Base-by-base conservation (phyloP, 768 basidiomycete species). In the Mycena galopus region DNA sequence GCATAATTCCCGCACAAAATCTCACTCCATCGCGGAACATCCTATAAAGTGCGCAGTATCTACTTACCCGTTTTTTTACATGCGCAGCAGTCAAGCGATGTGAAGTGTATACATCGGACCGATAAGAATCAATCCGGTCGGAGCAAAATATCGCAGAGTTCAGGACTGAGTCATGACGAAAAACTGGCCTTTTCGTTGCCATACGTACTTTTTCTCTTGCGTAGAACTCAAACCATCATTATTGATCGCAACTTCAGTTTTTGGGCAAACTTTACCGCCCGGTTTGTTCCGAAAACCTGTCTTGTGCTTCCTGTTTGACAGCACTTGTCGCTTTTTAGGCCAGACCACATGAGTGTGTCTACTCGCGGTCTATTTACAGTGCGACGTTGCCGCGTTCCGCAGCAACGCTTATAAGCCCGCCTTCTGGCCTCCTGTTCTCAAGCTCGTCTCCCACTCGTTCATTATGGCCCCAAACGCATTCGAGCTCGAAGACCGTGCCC, bases 391-490 rank as follows among this genome's bases (percentile, higher is more conserved):
- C 66, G 70, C 70, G 70, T 58, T 66, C 30, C 59, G 69, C 56
- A 57, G 65, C 11, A 51, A 44, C 27, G 42, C 39, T 29, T 71
- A 71, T 71, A 72, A 72, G 33, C 30, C 44, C 65, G 21, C 60
- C 42, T 25, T 44, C 35, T n/a, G 29, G 27, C 19, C 53, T 32
- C 37, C 32, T 9, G 12, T 29, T 6, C 23, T 35, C n/a, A n/a
- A n/a, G n/a, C 58, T 23, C 51, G 30, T 9, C 6, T 21, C 32
- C 21, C n/a, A 32, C n/a, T n/a, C 33, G 44, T 25, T 62, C 66
- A 14, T 21, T 47, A 73, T 68, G 66, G 23, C 65, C 9, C 44
- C 60, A 0, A 53, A 11, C 56, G n/a, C 29, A 25, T 58, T 73
- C 30, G 72, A 73, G 56, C 53, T 68, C 21, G 55, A 68, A 30